These are phyloP conservation scores for Annulohypoxylon truncatum DNA, from an alignment of 2,329 filamentous ascomycete species.

Conservation along the genomic window DNA sequence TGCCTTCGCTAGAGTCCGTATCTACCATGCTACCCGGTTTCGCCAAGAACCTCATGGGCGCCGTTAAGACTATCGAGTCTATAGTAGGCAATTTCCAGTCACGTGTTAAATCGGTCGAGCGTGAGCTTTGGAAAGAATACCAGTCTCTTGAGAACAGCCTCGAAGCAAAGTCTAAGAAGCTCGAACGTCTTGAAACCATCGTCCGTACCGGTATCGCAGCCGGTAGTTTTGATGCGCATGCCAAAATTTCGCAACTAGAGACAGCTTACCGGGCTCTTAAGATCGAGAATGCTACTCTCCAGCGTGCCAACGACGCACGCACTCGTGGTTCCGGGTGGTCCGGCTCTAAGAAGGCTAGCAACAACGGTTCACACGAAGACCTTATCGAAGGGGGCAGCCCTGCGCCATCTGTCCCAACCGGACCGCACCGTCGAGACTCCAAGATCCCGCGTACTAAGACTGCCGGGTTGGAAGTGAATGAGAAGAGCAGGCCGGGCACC, in stretches of 20 bases:
- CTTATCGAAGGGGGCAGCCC: constrained; percentile 58
- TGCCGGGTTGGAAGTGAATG: constrained; percentile 49
- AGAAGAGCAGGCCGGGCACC: constrained; percentile 41
- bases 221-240: constrained; percentile 58
- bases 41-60: constrained; percentile 86
- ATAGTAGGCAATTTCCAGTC: constrained; percentile 82
- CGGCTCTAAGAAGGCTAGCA: constrained; percentile 56
- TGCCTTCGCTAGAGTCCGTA: constrained; percentile 87
- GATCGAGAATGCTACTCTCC: constrained; percentile 76
- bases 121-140: constrained; percentile 91
- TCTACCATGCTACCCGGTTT: constrained; percentile 88
- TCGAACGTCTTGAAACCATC: constrained; percentile 86
- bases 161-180: constrained; percentile 81
- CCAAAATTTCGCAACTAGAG: constrained; percentile 65
- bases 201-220: constrained; percentile 73
- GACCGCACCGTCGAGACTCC: constrained; percentile 54
- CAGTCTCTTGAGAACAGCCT: constrained; percentile 85
- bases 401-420: constrained; percentile 65
- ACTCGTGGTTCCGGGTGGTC: constrained; percentile 52
- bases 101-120: constrained; percentile 86
- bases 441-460: constrained; percentile 54
- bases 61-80: constrained; percentile 86
- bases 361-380: constrained; percentile 52
- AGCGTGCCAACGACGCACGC: constrained; percentile 70
- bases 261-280: constrained; percentile 72